A percentile compares a stretch with the other conserved stretches of the same genome.
Conservation (phyloP, 2,329 filamentous ascomycete genomes). For the Fusarium ramigenum region DNA sequence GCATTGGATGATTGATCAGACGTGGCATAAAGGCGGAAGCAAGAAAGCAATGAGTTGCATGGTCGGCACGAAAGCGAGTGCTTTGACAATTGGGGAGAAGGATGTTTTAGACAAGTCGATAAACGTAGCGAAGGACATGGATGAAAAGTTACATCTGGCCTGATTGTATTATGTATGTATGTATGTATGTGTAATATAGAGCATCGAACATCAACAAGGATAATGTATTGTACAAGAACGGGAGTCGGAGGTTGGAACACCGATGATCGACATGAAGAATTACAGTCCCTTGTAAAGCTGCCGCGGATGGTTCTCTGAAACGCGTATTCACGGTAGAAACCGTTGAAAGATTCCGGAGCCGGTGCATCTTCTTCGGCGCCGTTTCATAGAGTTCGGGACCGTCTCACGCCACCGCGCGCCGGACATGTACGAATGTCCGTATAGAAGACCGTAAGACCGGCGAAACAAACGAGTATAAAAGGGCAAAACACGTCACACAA, state of each 20-base stretch:
- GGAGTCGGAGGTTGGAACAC: neutral
- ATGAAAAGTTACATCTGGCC: conserved; percentile 6
- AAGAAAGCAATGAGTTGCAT: conserved; percentile 53
- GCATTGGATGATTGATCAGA: conserved; percentile 53
- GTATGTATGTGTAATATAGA: neutral
- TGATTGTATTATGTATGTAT: neutral
- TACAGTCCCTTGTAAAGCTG: neutral
- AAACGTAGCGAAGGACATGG: conserved; percentile 14
- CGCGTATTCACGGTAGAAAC: neutral
- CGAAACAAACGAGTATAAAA: neutral
- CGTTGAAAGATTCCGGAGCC: neutral
- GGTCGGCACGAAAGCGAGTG: conserved; percentile 31
- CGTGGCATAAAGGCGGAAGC: conserved; percentile 47
- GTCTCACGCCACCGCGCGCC: neutral
- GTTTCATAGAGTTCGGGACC: neutral
- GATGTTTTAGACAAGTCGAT: conserved; percentile 16
- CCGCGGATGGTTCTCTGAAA: neutral
- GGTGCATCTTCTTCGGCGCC: neutral
- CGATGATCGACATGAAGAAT: neutral
- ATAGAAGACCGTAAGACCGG: conserved; percentile 7
- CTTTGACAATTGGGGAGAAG: conserved; percentile 6
- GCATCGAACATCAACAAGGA: neutral
- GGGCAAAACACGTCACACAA: too few species aligned
- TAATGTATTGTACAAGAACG: neutral
- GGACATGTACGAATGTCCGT: conserved; percentile 21